A percentile compares a stretch with the other conserved stretches of the same genome.
Conservation (phyloP, 2,329 filamentous ascomycete species). For the Sarocladium oryzae region DNA sequence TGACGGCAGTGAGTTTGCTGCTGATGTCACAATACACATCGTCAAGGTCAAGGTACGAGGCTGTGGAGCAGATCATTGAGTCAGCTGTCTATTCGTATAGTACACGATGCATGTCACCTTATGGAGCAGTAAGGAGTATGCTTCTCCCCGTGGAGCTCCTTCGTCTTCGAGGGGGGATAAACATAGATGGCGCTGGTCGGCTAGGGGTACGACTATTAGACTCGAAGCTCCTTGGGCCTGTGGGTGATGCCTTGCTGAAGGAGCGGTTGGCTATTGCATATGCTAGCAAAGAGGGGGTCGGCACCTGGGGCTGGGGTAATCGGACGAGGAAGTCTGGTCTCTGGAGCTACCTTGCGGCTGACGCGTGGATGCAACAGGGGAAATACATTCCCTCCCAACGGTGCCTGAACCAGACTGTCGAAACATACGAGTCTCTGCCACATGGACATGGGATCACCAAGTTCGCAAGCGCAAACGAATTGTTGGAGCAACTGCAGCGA, state of each 20-base stretch:
- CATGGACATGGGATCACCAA: constrained; percentile 44
- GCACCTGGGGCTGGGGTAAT: constrained; percentile 61
- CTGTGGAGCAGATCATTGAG: constrained; percentile 80
- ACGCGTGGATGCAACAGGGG: constrained; percentile 73
- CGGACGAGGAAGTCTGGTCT: constrained; percentile 79
- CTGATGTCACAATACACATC: constrained; percentile 66
- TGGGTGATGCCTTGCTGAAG: constrained; percentile 76
- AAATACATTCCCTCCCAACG: constrained; percentile 73
- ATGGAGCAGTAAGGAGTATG: constrained; percentile 73
- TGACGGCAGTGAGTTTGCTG: constrained; percentile 80
- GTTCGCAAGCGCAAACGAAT: constrained; percentile 44
- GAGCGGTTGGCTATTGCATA: constrained; percentile 86
- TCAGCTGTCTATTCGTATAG: constrained; percentile 89
- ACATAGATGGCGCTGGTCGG: constrained; percentile 77
- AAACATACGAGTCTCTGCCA: constrained; percentile 45
- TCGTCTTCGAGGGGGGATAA: constrained; percentile 69
- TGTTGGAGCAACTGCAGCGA: constrained; percentile 45
- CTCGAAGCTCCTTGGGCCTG: constrained; percentile 62
- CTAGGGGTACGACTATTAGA: constrained; percentile 82
- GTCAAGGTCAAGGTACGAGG: constrained; percentile 72
- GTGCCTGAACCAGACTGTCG: constrained; percentile 64
- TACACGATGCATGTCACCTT: constrained; percentile 72
- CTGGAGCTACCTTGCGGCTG: constrained; percentile 78
- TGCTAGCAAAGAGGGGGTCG: constrained; percentile 61
- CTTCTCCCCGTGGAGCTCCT: constrained; percentile 75